Conservation (phyloP, 208 protist genomes). For the Herpetomonas samuelpessoai region DNA sequence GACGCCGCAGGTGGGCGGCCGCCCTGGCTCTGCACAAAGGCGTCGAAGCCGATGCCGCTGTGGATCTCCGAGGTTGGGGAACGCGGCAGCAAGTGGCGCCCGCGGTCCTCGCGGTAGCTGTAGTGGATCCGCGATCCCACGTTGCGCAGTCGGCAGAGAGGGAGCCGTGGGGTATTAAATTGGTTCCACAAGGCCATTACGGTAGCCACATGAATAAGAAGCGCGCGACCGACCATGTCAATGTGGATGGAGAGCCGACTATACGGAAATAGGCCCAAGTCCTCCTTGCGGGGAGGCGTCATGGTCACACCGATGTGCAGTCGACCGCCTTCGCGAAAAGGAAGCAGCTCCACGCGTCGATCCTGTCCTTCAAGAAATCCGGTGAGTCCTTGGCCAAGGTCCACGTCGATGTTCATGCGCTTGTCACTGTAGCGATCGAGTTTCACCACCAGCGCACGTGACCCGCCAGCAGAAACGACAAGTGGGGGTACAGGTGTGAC, state of each 20-base stretch:
- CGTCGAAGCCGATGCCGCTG: conserved; percentile 19
- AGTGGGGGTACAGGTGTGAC: not conserved
- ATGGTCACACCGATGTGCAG: conserved; percentile 27
- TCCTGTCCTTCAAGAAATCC: conserved; percentile 20
- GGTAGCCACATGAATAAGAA: conserved; percentile 51
- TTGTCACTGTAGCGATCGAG: conserved; percentile 54
- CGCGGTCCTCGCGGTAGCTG: conserved; percentile 14
- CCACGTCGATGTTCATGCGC: conserved; percentile 39
- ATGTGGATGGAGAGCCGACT: conserved; percentile 22
- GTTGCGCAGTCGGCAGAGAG: conserved; percentile 39
- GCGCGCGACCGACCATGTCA: conserved; percentile 5
- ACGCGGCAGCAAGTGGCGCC: conserved; percentile 11
- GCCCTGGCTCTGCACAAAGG: conserved; percentile 14
- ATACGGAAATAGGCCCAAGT: conserved; percentile 52
- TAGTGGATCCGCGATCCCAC: conserved; percentile 52
- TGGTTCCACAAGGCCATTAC: conserved; percentile 48
- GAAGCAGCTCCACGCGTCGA: conserved; percentile 17
- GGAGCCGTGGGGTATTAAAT: conserved; percentile 47
- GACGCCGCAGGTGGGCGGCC: conserved; percentile 30
- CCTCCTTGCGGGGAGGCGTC: conserved; percentile 24
- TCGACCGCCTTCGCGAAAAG: conserved; percentile 18
- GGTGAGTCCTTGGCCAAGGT: conserved; percentile 29
- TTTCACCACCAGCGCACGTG: conserved; percentile 23
- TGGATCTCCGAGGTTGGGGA: conserved; percentile 17
- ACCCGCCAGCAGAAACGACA: conserved; percentile 4